Percentiles rank a stretch among this genome's conserved stretches.
Conservation (phyloP, 2,329 filamentous ascomycete genomes). For the Aspergillus amoenus region DNA sequence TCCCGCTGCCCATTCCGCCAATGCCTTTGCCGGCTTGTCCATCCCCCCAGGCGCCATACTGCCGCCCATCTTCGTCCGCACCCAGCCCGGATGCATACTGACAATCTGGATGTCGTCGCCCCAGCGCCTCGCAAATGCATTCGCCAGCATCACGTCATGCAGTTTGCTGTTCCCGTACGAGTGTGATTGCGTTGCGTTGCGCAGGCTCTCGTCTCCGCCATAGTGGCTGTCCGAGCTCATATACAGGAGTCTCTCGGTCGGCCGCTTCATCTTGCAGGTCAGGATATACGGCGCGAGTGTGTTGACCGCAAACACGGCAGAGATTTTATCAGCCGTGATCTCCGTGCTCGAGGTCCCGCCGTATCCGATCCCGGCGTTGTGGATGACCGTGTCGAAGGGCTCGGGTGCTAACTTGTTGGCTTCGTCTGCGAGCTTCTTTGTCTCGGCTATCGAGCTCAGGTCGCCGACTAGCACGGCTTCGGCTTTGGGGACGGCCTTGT, state of each 20-base stretch:
- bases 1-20: constrained; percentile 46
- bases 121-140: constrained; percentile 51
- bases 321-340: constrained; percentile 48
- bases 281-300: constrained; percentile 59
- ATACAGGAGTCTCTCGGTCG: constrained; percentile 53
- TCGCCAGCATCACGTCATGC: constrained; percentile 56
- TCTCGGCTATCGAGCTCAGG: constrained; percentile 52
- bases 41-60: constrained; percentile 47
- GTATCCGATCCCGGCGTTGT: constrained; percentile 57
- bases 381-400: constrained; percentile 56
- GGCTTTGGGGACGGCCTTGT: constrained; percentile 50
- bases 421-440: constrained; percentile 52
- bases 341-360: constrained; percentile 36
- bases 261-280: constrained; percentile 48
- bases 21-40: constrained; percentile 49
- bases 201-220: constrained; percentile 45
- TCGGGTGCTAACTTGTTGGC: constrained; percentile 43
- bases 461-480: constrained; percentile 55
- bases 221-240: constrained; percentile 54
- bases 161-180: constrained; percentile 59
- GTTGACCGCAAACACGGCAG: constrained; percentile 56
- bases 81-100: constrained; percentile 55
- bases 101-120: constrained; percentile 49
- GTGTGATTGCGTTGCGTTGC: constrained; percentile 35
- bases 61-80: constrained; percentile 57